These are phyloP conservation scores for Pelargonium myrrhifolium DNA, from an alignment of 441 rosid species.

Conservation along the genomic window DNA sequence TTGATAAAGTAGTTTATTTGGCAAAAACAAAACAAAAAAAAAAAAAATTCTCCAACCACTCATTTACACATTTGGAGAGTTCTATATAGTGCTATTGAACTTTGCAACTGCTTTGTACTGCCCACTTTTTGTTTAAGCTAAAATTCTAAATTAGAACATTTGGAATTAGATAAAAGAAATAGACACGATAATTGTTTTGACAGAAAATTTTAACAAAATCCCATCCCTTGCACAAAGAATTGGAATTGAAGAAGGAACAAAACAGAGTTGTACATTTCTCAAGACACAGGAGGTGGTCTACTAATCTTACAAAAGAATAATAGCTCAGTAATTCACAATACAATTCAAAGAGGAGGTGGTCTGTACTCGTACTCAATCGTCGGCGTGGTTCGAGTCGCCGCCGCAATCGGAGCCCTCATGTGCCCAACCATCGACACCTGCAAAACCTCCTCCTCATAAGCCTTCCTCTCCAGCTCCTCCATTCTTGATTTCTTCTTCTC, in stretches of 20 bases:
- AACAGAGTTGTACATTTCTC: neutral
- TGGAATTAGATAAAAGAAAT: too few species aligned
- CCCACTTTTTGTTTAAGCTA: too few species aligned
- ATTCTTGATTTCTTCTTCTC: constrained; percentile 78
- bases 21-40: too few species aligned
- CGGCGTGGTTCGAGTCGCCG: constrained; percentile 58
- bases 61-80: too few species aligned
- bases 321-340: neutral
- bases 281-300: neutral
- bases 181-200: too few species aligned
- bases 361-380: constrained; percentile 46
- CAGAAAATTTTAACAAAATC: too few species aligned
- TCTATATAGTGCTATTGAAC: too few species aligned
- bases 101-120: too few species aligned
- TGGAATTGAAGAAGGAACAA: neutral
- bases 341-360: constrained; percentile 22
- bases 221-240: neutral
- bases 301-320: neutral
- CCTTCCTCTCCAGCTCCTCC: constrained; percentile 83
- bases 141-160: too few species aligned
- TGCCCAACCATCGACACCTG: constrained; percentile 95
- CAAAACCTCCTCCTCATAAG: constrained; percentile 84
- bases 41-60: too few species aligned
- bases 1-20: too few species aligned
- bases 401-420: constrained; percentile 67